Evolutionary conservation across 148 eudicot species (phyloP).

Genomic region (Camellia lanceoleosa): DNA sequence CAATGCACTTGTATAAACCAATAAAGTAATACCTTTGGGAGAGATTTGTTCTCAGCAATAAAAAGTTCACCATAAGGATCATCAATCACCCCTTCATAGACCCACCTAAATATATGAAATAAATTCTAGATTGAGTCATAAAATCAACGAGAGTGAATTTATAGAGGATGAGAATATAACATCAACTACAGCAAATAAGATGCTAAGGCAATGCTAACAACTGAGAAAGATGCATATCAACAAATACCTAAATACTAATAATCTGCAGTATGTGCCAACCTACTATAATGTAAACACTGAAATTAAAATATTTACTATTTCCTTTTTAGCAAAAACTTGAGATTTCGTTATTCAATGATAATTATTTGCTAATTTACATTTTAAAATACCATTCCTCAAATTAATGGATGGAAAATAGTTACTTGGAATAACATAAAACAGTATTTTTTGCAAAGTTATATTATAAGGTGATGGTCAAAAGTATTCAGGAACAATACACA

Average conservation of each 20-base stretch:
- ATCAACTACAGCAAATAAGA: neutral
- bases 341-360: neutral
- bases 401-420: too few relatives aligned
- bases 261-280: neutral
- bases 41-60: constrained; percentile 87
- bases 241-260: neutral
- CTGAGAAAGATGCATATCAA: neutral
- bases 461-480: neutral
- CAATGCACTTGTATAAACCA: neutral
- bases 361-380: neutral
- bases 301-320: neutral
- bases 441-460: neutral
- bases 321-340: neutral
- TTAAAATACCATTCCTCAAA: too few relatives aligned
- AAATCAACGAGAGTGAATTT: neutral
- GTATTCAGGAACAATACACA: too few relatives aligned
- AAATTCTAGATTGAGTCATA: constrained; percentile 15
- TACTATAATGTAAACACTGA: neutral
- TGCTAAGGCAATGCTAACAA: neutral
- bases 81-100: constrained; percentile 98
- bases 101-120: constrained; percentile 60
- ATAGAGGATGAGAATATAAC: neutral
- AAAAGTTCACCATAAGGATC: constrained; percentile 96
- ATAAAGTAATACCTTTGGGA: constrained; percentile 65
- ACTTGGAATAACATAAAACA: too few relatives aligned